Percentiles rank a stretch among this genome's conserved stretches.
phyloP scores from a whole-genome alignment of 2,329 filamentous ascomycete genomes.

The Arthrobotrys pseudoclavata region DNA sequence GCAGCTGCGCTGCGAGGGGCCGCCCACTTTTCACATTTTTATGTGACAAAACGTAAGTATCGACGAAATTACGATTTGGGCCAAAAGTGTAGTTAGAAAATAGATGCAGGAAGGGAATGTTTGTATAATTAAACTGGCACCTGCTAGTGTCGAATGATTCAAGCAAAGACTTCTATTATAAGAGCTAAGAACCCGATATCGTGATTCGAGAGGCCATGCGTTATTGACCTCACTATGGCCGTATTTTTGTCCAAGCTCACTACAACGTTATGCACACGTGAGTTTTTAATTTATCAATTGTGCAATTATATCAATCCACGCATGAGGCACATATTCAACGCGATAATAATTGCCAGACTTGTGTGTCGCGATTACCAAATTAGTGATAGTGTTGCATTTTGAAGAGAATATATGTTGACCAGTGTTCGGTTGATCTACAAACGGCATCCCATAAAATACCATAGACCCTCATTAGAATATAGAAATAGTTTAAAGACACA shows the following conservation, averaged over 20 bases:
- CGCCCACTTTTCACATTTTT: too few species aligned
- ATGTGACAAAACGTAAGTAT: too few species aligned
- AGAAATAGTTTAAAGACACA: not conserved
- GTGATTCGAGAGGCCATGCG: not conserved
- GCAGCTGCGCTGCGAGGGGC: too few species aligned
- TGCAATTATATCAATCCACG: constrained; percentile 17
- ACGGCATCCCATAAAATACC: not conserved
- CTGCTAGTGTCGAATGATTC: too few species aligned
- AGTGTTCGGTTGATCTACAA: not conserved
- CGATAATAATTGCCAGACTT: not conserved
- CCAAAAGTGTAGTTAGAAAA: too few species aligned
- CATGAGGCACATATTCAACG: constrained; percentile 12
- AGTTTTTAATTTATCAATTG: constrained; percentile 13
- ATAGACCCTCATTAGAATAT: not conserved
- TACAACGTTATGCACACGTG: constrained; percentile 27
- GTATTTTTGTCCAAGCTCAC: not conserved
- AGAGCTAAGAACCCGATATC: not conserved
- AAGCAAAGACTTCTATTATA: too few species aligned
- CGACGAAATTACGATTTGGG: too few species aligned
- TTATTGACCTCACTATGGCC: constrained; percentile 21
- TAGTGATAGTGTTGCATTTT: not conserved
- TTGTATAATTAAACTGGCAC: too few species aligned
- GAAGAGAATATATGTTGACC: not conserved
- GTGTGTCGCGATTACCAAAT: too few species aligned
- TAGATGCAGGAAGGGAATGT: too few species aligned